Evolutionary conservation across 768 basidiomycete genomes (phyloP).

Genomic region (Mycena pura): DNA sequence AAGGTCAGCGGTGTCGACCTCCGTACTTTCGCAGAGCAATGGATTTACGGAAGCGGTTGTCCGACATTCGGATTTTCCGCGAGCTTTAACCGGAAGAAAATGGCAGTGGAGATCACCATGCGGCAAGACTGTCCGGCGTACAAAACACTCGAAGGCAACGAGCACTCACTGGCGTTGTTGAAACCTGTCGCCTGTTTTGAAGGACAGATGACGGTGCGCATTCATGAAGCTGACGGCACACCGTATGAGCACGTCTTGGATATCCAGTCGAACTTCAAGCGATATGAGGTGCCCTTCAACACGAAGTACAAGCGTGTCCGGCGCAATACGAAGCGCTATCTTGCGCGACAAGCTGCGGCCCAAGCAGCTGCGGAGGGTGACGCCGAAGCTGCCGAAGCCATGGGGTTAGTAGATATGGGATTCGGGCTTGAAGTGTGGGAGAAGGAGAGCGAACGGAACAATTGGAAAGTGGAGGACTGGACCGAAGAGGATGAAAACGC

Average conservation of each 20-base stretch:
- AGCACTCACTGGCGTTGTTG: constrained; percentile 65
- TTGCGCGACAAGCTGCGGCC: constrained; percentile 90
- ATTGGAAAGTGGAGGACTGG: constrained; percentile 98
- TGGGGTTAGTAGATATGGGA: constrained; percentile 92
- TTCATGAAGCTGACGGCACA: constrained; percentile 98
- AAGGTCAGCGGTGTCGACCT: constrained; percentile 94
- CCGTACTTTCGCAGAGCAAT: constrained; percentile 94
- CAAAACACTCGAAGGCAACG: constrained; percentile 72
- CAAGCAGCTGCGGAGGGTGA: constrained; percentile 94
- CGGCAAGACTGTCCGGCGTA: constrained; percentile 86
- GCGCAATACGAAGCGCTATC: constrained; percentile 93
- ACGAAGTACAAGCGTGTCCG: constrained; percentile 98
- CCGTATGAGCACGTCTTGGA: constrained; percentile 98
- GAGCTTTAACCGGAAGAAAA: constrained; percentile 95
- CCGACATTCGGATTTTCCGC: constrained; percentile 90
- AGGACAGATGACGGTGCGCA: constrained; percentile 98
- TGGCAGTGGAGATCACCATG: constrained; percentile 97
- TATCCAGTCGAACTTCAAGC: constrained; percentile 85
- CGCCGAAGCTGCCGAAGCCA: constrained; percentile 89
- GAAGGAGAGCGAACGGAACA: constrained; percentile 89
- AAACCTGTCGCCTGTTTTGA: constrained; percentile 93
- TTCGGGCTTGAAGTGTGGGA: constrained; percentile 97
- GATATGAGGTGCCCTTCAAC: constrained; percentile 98
- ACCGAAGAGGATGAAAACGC: constrained; percentile 93
- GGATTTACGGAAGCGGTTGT: constrained; percentile 98